Base-by-base conservation (phyloP, 2,329 filamentous ascomycete genomes). In the Cercospora zeae-maydis region DNA sequence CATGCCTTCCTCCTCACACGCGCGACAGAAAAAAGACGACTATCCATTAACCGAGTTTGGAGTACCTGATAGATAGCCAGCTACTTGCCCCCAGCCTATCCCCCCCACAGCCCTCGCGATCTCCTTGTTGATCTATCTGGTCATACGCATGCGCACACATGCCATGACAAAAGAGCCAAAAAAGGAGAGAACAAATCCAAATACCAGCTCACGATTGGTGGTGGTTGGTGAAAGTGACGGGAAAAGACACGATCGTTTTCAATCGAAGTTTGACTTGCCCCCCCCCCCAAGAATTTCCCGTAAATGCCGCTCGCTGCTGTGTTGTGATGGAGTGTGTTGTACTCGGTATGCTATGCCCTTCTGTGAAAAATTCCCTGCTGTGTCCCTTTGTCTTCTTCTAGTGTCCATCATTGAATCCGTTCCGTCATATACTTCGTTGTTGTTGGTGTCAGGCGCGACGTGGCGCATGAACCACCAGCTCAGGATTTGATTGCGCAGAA, bases 401-500 rank as follows among this genome's bases (percentile, higher is more conserved):
- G 21, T 45, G 39, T 16, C 39, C 39, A 45, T 45, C 39, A 45
- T 45, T 45, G 39, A 45, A 21, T 45, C 39, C 39, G 21, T 45
- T 45, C 39, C 39, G 39, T 45, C 39, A 45, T 45, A 24, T 45
- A 45, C 39, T 45, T 45, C 39, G 39, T 45, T 45, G 24, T 45
- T 45, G 39, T 45, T 45, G 39, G 16, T 45, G 39, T 16, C 39
- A 45, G 19, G 1, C 39, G 10, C 39, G 4, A 19, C 39, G 16
- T 21, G 39, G 16, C 39, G 11, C 21, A 16, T 45, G 39, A 13
- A 27, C 24, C 24, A 45, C 39, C 39, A 45, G 39, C 39, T 63
- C 58, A 72, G 47, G 66, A 62, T 62, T 73, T 72, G 34, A 62
- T 61, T 10, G 62, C 59, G 24, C 66, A 71, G 79, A 98, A 98